Evolutionary conservation across 2,329 filamentous ascomycete species (phyloP), one percentile per base, ranked within the genome.

Genomic region (Ascochyta lentis): DNA sequence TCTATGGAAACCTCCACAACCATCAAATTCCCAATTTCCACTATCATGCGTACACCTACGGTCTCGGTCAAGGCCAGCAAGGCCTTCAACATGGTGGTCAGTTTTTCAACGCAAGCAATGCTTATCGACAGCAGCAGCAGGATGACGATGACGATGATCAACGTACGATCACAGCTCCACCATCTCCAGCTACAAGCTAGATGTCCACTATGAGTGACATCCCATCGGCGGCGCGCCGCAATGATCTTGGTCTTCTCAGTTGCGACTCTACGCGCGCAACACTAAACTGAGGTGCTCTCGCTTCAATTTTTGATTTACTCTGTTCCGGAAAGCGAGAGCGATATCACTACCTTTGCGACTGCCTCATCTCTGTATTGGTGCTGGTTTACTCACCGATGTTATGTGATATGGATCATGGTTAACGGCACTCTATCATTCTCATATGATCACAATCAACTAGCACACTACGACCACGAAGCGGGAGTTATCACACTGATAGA

Each of bases 111-210:
- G 37, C 50, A 23, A 59, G 63, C 42, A 59, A 52, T 40, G 53
- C 57, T 9, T 73, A 70, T 50, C 64, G 66, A 44, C 68, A 70
- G 34, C 61, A 67, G 10, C 46, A 47, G 23, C 56, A 64, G 13
- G 59, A 69, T 31, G 61, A 66, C 12, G 66, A 66, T 26, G 67
- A 66, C 31, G 72, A 75, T 56, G 72, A 75, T 49, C 63, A 72
- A 39, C 70, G 72, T 34, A 75, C 72, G 6, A 61, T 75, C 49
- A 74, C 72, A 15, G 72, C 72, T 52, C 71, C 72, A 9, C 72
- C 72, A 35, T 75, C 72, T 9, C 72, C 72, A 52, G 67, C 69
- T 51, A 67, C 66, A 6, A 63, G 60, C 52, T 75, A 60, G 62
- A 52, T 43, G 29, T 23, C 31, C 38, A 22, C 27, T 13, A 33